A percentile compares a stretch with the other conserved stretches of the same genome.
Conservation (phyloP, 2,329 filamentous ascomycete species). For the Aspergillus sp. region DNA sequence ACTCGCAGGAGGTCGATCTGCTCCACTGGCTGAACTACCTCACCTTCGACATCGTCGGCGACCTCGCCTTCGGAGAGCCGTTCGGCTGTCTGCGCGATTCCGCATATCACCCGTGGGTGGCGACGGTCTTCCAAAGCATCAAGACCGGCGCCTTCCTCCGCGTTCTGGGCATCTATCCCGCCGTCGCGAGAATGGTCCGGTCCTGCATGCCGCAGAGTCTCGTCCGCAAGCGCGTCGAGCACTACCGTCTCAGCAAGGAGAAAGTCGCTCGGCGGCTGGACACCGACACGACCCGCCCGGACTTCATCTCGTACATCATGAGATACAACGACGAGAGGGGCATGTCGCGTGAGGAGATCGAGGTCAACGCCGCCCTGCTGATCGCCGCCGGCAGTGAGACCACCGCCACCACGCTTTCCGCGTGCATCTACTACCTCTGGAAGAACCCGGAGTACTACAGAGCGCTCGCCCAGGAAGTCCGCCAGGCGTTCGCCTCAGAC, state of each 20-base stretch:
- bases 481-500: constrained; percentile 20
- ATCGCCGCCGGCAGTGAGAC: constrained; percentile 42
- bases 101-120: constrained; percentile 38
- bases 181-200: background rate
- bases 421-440: constrained; percentile 30
- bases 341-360: constrained; percentile 23
- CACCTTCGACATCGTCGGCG: constrained; percentile 34
- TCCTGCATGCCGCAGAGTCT: background rate
- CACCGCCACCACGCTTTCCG: constrained; percentile 40
- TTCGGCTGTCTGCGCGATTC: constrained; percentile 34
- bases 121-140: constrained; percentile 24
- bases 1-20: constrained; percentile 18
- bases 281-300: constrained; percentile 14
- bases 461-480: constrained; percentile 23
- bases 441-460: constrained; percentile 14
- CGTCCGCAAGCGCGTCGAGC: background rate
- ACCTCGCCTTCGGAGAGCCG: constrained; percentile 29
- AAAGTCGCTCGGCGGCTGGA: constrained; percentile 22
- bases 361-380: constrained; percentile 10
- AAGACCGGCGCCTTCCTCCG: constrained; percentile 7
- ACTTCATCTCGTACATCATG: constrained; percentile 14
- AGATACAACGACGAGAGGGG: constrained; percentile 3
- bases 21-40: constrained; percentile 29
- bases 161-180: background rate
- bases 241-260: constrained; percentile 8